Evolutionary conservation across 495 filamentous ascomycete genomes (phyloP).

Genomic region (Schizothecium vesticola): DNA sequence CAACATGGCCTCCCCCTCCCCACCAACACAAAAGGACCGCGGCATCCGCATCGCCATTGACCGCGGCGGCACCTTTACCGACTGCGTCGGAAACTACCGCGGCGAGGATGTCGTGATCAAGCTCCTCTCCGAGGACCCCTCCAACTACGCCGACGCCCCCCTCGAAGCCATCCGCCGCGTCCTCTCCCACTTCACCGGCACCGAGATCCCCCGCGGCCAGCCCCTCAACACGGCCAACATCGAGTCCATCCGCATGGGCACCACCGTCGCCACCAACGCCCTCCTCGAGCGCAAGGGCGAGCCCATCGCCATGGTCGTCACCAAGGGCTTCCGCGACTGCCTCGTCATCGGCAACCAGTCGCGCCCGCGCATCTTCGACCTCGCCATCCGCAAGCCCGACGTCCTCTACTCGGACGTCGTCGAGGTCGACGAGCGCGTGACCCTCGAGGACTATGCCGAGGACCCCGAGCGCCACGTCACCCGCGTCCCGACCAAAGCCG

Average conservation of each 20-base stretch:
- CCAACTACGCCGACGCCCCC: conserved; percentile 83
- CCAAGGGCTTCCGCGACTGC: conserved; percentile 89
- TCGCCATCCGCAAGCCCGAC: conserved; percentile 73
- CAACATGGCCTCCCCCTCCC: conserved; percentile 6
- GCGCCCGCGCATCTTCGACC: conserved; percentile 76
- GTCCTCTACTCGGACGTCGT: conserved; percentile 71
- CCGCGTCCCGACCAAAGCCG: conserved; percentile 42
- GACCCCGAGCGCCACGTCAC: conserved; percentile 59
- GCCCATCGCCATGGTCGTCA: conserved; percentile 83
- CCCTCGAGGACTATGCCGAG: conserved; percentile 82
- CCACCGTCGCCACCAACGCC: conserved; percentile 84
- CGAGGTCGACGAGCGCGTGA: conserved; percentile 79
- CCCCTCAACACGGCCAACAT: conserved; percentile 80
- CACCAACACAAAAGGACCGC: conserved; percentile 22
- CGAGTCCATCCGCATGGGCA: conserved; percentile 82
- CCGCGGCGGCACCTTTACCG: conserved; percentile 68
- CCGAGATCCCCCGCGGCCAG: conserved; percentile 72
- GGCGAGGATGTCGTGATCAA: conserved; percentile 78
- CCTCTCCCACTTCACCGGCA: conserved; percentile 70
- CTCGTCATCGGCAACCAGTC: conserved; percentile 84
- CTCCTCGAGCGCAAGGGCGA: conserved; percentile 92
- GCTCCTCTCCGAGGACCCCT: conserved; percentile 82
- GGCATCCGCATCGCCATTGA: conserved; percentile 58
- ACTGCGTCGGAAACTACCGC: conserved; percentile 60
- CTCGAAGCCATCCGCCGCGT: conserved; percentile 89